Evolutionary conservation across 1,284 basidiomycete genomes (phyloP).

Genomic region (Apiotrichum porosum): DNA sequence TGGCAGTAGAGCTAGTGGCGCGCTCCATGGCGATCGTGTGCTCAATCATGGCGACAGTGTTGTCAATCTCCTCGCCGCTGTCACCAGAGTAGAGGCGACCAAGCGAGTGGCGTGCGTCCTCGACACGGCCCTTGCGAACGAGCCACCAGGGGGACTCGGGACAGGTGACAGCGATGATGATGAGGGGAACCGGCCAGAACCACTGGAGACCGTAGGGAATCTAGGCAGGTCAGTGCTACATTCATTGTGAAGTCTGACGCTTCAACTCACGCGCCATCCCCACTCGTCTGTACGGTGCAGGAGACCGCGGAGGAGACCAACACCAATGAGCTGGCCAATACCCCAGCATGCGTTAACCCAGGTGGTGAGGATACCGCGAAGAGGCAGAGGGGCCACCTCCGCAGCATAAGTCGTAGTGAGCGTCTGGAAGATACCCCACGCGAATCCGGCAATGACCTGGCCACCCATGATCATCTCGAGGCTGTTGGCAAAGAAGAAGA

Average conservation of each 20-base stretch:
- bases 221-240: not conserved
- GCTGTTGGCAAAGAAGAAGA: too few species aligned
- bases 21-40: conserved; percentile 43
- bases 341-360: conserved; percentile 47
- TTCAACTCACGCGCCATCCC: not conserved
- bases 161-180: conserved; percentile 9
- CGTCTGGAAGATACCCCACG: too few species aligned
- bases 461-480: too few species aligned
- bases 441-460: too few species aligned
- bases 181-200: conserved; percentile 42
- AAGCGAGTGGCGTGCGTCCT: conserved; percentile 23
- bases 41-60: conserved; percentile 41
- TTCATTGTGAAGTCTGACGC: not conserved
- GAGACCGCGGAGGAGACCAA: conserved; percentile 13
- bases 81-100: conserved; percentile 17
- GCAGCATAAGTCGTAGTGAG: too few species aligned
- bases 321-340: too few species aligned
- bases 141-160: conserved; percentile 39
- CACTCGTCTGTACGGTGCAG: not conserved
- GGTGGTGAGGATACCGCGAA: conserved; percentile 42
- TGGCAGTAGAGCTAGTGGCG: conserved; percentile 12
- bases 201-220: conserved; percentile 48
- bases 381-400: conserved; percentile 39
- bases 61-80: conserved; percentile 24
- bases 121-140: conserved; percentile 26